Conservation (phyloP, 108 stramenopile genomes). For the Conticribra weissflogii region DNA sequence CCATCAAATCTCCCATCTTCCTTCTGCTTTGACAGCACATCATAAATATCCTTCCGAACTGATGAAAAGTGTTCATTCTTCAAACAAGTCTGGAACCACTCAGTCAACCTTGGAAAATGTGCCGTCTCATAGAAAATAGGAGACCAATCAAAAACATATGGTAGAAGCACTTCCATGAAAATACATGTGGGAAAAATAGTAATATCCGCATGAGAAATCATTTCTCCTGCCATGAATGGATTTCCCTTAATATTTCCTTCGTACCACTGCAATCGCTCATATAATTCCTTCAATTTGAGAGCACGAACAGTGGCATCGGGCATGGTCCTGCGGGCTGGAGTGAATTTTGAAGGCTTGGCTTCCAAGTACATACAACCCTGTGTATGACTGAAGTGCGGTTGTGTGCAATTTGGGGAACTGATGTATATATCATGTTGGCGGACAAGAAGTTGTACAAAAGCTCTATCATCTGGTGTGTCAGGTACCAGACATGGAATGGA, state of each 20-base stretch:
- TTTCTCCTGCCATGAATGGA: conserved; percentile 48
- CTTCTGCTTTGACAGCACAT: conserved; percentile 11
- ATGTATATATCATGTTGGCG: conserved; percentile 58
- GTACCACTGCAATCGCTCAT: conserved; percentile 46
- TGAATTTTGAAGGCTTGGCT: conserved; percentile 34
- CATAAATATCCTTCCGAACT: conserved; percentile 33
- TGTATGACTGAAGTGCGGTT: conserved; percentile 53
- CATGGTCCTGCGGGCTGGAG: conserved; percentile 46
- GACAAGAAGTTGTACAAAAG: conserved; percentile 42
- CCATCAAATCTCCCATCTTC: conserved; percentile 41
- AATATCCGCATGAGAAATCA: conserved; percentile 53
- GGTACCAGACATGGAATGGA: conserved; percentile 19
- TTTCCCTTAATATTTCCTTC: conserved; percentile 23
- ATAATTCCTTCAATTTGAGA: conserved; percentile 54
- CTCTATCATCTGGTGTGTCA: conserved; percentile 48
- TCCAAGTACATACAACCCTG: conserved; percentile 65
- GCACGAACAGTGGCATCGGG: conserved; percentile 35
- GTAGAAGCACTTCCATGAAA: conserved; percentile 55
- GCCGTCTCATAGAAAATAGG: conserved; percentile 36
- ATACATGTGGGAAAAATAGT: conserved; percentile 59
- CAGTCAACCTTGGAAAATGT: conserved; percentile 30
- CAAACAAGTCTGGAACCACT: conserved; percentile 38
- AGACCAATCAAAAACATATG: conserved; percentile 53
- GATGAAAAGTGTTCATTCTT: conserved; percentile 39
- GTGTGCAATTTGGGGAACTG: conserved; percentile 55